Evolutionary conservation across 1,284 basidiomycete genomes (phyloP), one percentile per base, ranked within the genome.

Genomic region (Lentinus polychrous): DNA sequence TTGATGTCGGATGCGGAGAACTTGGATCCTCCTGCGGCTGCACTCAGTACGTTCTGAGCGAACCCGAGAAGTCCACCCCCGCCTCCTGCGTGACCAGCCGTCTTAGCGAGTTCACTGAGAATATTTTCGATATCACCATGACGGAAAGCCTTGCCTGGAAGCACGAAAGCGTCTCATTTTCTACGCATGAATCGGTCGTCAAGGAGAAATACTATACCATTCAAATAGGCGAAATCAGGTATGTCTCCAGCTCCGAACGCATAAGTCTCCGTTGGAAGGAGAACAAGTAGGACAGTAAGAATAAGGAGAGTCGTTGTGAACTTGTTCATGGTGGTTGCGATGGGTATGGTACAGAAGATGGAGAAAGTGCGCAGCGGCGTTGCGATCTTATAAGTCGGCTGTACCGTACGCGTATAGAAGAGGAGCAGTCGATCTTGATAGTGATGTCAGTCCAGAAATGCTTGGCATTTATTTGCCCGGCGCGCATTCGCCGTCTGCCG

Each of bases 101-200:
- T 69, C 62, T 86, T 86, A 49, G 74, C 74, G 12, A 86, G 64
- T 31, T 71, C 73, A 43, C 72, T 70, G 20, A 83, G 70, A 50
- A 81, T 72, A 53, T 74, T 75, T 65, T 81, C 79, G 49, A 87
- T 86, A 58, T 89, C 86, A 12, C 85, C 83, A 70, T 87, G 85
- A 47, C 84, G 73, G 66, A 82, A 87, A 0, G 84, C 84, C 63
- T 84, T 86, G 63, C 76, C 79, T 81, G 55, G 22, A 45, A 15
- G 43, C 18, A 15, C 8, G 20, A 31, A 32, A 43, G 36, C 45
- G 17, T 38, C 33, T 41, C 27, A 49, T 32, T 42, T 39, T 27
- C 27, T 27, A 46, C 23, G 46, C 48, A 40, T 55, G 46, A 50
- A 24, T n/a, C 38, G 42, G 34, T 39, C 40, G 50, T 43, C 52